phyloP scores from a whole-genome alignment of 768 basidiomycete genomes.

The Boletus barrowsii region DNA sequence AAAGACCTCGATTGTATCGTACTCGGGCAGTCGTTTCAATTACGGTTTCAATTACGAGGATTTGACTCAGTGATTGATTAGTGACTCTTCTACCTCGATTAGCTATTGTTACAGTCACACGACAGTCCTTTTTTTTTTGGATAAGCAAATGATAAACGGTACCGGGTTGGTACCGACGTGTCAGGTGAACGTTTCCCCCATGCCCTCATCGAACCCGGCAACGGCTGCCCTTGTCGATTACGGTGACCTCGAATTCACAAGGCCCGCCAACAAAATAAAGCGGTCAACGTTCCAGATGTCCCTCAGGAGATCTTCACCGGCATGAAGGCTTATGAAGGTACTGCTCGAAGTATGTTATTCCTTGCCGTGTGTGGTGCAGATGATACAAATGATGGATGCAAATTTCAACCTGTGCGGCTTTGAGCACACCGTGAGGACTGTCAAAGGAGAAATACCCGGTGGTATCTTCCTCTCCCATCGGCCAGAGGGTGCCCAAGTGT shows the following conservation, averaged over 20 bases:
- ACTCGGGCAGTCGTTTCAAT: too few relatives aligned
- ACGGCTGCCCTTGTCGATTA: conserved; percentile 28
- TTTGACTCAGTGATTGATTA: too few relatives aligned
- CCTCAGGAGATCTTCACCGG: conserved; percentile 34
- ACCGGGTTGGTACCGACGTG: too few relatives aligned
- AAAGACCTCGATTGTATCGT: too few relatives aligned
- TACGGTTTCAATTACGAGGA: too few relatives aligned
- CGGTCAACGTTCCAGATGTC: conserved; percentile 33
- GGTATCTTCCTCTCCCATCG: conserved; percentile 37
- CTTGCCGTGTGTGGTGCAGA: not conserved
- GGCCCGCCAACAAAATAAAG: conserved; percentile 39
- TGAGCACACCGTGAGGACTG: conserved; percentile 18
- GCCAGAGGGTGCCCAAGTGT: conserved; percentile 38
- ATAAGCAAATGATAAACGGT: too few relatives aligned
- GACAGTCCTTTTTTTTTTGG: too few relatives aligned
- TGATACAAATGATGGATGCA: not conserved
- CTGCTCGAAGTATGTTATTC: conserved; percentile 29
- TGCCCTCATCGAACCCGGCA: conserved; percentile 2
- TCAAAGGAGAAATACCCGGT: conserved; percentile 8
- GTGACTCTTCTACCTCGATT: too few relatives aligned
- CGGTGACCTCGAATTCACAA: conserved; percentile 32
- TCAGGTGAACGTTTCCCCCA: not conserved
- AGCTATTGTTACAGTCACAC: too few relatives aligned
- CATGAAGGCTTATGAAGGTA: conserved; percentile 39
- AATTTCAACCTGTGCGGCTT: conserved; percentile 30